Base-by-base conservation (phyloP, 208 protist species). In the Trypanosoma boissoni region DNA sequence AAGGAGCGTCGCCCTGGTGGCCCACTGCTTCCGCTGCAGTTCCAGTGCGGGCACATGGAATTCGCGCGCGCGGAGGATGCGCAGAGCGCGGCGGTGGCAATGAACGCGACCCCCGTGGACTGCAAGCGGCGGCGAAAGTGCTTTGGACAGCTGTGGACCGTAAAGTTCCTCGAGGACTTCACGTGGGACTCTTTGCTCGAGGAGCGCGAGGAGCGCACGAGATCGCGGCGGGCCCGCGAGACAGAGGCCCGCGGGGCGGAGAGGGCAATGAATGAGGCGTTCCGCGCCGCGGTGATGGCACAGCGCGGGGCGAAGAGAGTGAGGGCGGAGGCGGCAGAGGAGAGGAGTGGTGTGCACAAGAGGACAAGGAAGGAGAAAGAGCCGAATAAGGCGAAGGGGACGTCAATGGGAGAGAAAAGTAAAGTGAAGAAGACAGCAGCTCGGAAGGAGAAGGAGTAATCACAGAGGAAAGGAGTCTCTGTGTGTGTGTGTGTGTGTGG, bases 11-110 rank as follows among this genome's bases (percentile, higher is more conserved):
- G 83, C 9, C 77, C 80, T 39, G 80, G 83, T 26, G 83, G 78
- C 3, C 74, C 80, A 1, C 58, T 88, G 32, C 67, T 86, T 3
- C 83, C 80, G 1, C 68, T 87, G 55, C 87, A 83, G 55, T 94
- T 85, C 62, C 82, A 79, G 59, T 70, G 85, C 29, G 87, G 83
- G 7, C 88, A 84, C 75, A 72, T 94, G 58, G 83, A 94, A 72
- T 91, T 94, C 57, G 63, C 66, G 3, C 29, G 53, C 1, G 65
- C 44, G 23, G 71, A 36, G 4, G 80, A 78, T 54, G 87, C 87
- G 14, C 29, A 45, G 12, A 16, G 60, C 20, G 78, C 81, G 10
- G 87, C 87, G 10, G 45, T 34, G 42, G 64, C 57, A 36, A 76
- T 83, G 69, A 92, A 92, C 59, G 78, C 62, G 0, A 73, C 68